A percentile compares a stretch with the other conserved stretches of the same genome.
Conservation (phyloP, 2,329 filamentous ascomycete species). For the Claviceps pusilla region DNA sequence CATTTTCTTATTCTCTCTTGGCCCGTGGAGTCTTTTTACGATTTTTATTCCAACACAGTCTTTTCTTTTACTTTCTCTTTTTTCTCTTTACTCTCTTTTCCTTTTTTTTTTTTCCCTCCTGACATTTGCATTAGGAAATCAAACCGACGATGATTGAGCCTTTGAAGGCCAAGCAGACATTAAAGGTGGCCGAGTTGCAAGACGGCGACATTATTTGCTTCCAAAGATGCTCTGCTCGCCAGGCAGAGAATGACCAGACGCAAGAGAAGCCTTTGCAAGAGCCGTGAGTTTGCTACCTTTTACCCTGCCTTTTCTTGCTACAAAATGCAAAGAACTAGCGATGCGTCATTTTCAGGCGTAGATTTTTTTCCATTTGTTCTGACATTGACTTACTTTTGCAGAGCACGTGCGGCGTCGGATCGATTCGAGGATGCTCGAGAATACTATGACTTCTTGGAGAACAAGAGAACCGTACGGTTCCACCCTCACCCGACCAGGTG, state of each 20-base stretch:
- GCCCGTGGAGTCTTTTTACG: too few species aligned
- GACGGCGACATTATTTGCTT: constrained; percentile 96
- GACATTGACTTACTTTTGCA: background rate
- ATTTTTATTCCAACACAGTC: too few species aligned
- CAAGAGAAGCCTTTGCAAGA: constrained; percentile 18
- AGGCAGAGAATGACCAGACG: constrained; percentile 19
- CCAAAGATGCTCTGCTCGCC: constrained; percentile 47
- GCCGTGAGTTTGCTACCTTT: constrained; percentile 12
- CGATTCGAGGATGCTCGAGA: constrained; percentile 57
- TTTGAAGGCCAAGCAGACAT: constrained; percentile 78
- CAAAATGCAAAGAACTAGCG: too few species aligned
- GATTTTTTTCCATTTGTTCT: background rate
- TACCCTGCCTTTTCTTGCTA: background rate
- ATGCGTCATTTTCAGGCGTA: too few species aligned
- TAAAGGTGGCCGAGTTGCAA: constrained; percentile 85
- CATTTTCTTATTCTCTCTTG: background rate
- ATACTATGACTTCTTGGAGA: constrained; percentile 87
- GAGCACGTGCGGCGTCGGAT: constrained; percentile 24
- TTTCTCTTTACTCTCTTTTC: background rate
- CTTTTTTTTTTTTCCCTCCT: background rate
- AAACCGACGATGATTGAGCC: constrained; percentile 95
- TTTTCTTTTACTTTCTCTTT: too few species aligned
- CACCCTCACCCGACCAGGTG: constrained; percentile 47
- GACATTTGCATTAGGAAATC: constrained; percentile 49
- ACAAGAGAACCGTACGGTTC: constrained; percentile 68